These are phyloP conservation scores for Luvunga scandens DNA, from an alignment of 345 rosid species.

Conservation along the genomic window DNA sequence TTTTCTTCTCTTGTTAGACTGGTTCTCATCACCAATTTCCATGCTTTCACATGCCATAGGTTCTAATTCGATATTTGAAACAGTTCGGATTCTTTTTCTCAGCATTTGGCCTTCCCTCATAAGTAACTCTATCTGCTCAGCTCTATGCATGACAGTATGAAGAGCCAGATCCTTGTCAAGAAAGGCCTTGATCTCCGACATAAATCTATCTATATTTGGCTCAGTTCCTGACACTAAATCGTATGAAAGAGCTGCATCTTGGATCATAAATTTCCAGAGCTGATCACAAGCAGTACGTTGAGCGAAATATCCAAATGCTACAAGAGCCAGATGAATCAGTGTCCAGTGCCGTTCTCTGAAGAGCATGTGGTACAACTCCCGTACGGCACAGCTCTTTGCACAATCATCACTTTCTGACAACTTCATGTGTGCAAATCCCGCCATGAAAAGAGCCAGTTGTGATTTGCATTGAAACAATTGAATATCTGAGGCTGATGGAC, in stretches of 20 bases:
- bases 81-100: slow-evolving; percentile 37
- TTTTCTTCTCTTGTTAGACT: slow-evolving; percentile 69
- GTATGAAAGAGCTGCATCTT: slow-evolving; percentile 77
- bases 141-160: slow-evolving; percentile 28
- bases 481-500: slow-evolving; percentile 34
- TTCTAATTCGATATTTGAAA: slow-evolving; percentile 20
- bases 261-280: slow-evolving; percentile 88
- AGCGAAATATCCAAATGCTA: slow-evolving; percentile 82
- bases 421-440: slow-evolving; percentile 58
- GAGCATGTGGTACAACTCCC: slow-evolving; percentile 80
- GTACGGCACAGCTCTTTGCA: slow-evolving; percentile 58
- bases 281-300: slow-evolving; percentile 74
- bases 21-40: slow-evolving; percentile 36
- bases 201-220: slow-evolving; percentile 60
- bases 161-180: slow-evolving; percentile 79
- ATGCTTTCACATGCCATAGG: slow-evolving; percentile 17
- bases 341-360: slow-evolving; percentile 83
- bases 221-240: slow-evolving; percentile 57
- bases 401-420: slow-evolving; percentile 63
- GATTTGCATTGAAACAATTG: slow-evolving; percentile 52
- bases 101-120: slow-evolving; percentile 54
- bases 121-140: slow-evolving; percentile 52
- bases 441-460: slow-evolving; percentile 64
- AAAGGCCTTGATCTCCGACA: slow-evolving; percentile 74
- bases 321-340: slow-evolving; percentile 61